Percentiles rank a stretch among this genome's conserved stretches.
phyloP scores from a whole-genome alignment of 257 asterid species.

The Nicotiana knightiana region DNA sequence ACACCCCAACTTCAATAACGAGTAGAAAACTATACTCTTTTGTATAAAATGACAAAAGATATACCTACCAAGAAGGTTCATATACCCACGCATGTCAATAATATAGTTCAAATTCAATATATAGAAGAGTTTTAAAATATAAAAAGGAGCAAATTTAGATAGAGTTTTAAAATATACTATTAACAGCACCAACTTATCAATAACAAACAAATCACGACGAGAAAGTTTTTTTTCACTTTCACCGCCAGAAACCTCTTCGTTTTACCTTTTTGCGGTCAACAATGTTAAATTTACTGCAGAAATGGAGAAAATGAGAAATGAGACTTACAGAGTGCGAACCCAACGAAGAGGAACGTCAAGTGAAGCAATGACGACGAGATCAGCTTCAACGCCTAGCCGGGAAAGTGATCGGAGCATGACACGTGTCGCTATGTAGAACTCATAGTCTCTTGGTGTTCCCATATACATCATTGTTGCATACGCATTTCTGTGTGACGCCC shows the following conservation, averaged over 20 bases:
- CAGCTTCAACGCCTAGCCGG: conserved; percentile 61
- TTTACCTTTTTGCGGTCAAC: too few relatives aligned
- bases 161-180: too few relatives aligned
- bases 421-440: conserved; percentile 81
- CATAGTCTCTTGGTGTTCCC: conserved; percentile 98
- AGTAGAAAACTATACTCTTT: neutral
- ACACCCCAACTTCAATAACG: too few relatives aligned
- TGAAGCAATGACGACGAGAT: conserved; percentile 95
- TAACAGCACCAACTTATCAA: too few relatives aligned
- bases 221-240: neutral
- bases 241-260: neutral
- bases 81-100: neutral
- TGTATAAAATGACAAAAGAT: neutral
- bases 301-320: too few relatives aligned
- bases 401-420: conserved; percentile 78
- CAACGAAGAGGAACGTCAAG: conserved; percentile 77
- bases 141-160: too few relatives aligned
- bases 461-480: conserved; percentile 97
- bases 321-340: conserved; percentile 76
- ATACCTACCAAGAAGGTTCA: neutral
- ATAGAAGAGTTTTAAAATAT: too few relatives aligned
- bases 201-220: neutral
- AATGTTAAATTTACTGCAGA: too few relatives aligned
- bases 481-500: conserved; percentile 41
- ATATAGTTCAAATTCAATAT: too few relatives aligned